Percentiles rank a stretch among this genome's conserved stretches.
These are phyloP conservation scores for Ceratocystis harringtonii DNA, from an alignment of 2,329 filamentous ascomycete species.

Conservation along the genomic window DNA sequence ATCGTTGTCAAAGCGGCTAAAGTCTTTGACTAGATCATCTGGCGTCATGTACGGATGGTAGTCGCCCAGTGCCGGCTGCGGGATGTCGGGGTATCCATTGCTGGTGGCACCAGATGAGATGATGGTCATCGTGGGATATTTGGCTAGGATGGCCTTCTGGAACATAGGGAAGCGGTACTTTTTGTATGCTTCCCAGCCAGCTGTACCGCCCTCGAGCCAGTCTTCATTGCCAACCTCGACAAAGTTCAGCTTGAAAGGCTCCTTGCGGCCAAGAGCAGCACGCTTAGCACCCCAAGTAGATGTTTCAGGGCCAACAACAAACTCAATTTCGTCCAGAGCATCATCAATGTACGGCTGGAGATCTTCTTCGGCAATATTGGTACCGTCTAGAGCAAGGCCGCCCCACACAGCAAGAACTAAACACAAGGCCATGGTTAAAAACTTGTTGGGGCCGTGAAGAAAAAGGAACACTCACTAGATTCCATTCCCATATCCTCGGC, in stretches of 20 bases:
- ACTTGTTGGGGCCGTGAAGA: neutral
- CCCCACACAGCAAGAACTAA: constrained; percentile 41
- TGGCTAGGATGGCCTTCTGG: constrained; percentile 40
- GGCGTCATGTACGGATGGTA: constrained; percentile 39
- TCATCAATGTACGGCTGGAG: constrained; percentile 42
- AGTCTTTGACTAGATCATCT: constrained; percentile 34
- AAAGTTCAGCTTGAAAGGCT: constrained; percentile 45
- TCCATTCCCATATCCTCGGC: constrained; percentile 45
- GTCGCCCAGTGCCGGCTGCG: constrained; percentile 31
- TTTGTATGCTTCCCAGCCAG: constrained; percentile 33
- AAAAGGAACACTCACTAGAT: constrained; percentile 25
- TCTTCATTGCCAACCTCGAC: constrained; percentile 58
- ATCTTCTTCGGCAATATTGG: constrained; percentile 35
- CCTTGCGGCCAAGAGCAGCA: constrained; percentile 43
- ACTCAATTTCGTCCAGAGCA: constrained; percentile 48
- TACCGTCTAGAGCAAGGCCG: constrained; percentile 40
- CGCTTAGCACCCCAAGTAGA: constrained; percentile 43
- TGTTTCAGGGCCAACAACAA: constrained; percentile 38
- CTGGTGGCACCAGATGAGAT: constrained; percentile 35
- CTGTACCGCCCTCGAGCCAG: constrained; percentile 37
- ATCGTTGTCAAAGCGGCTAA: constrained; percentile 39
- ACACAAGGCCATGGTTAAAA: constrained; percentile 2
- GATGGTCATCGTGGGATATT: constrained; percentile 42
- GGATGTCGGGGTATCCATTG: constrained; percentile 28
- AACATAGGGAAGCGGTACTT: constrained; percentile 45